Evolutionary conservation across 306 rosid species (phyloP), one percentile per base, ranked within the genome.

Genomic region (Vicia faba): DNA sequence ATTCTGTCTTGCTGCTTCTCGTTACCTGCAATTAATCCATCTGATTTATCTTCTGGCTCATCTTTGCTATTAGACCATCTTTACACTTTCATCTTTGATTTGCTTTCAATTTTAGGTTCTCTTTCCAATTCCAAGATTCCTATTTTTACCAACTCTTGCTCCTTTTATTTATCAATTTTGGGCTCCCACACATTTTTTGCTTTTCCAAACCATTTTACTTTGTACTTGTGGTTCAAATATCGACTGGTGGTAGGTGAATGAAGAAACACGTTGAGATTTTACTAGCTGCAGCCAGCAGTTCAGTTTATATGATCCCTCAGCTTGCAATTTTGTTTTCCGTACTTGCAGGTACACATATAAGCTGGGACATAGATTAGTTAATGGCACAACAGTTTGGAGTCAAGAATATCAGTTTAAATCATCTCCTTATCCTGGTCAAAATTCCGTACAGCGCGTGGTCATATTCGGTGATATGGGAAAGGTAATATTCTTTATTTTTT

Each of bases 391-490:
- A 53, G 61, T 92, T 75, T 83, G 88, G 91, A 88, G 98, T 84
- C 70, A 67, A 77, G 65, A 72, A 54, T 86, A 92, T 79, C 82
- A 82, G 55, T 92, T 92, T 78, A 84, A 73, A 83, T 82, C 98
- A 46, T 73, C 98, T 58, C 98, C 98, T 59, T 92, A 83, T 83
- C 98, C 96, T 14, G 96, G 98, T 60, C 96, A 92, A 86, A 88
- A 87, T 74, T 92, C 98, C 16, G 44, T 83, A 67, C 98, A 89
- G 69, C 87, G 87, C 7, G 86, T 92, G 38, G 82, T 92, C 78
- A 81, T 92, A 81, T 92, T 92, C 60, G 98, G 96, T 35, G 96
- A 92, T 80, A 84, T 92, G 96, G 98, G 96, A 79, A 92, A 92
- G 96, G 98, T 92, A 41, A 9, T 59, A 23, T 71, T 71, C 60